Percentiles rank a stretch among this genome's conserved stretches.
phyloP scores from a whole-genome alignment of 2,329 filamentous ascomycete species.

The Trichoderma polysporum region DNA sequence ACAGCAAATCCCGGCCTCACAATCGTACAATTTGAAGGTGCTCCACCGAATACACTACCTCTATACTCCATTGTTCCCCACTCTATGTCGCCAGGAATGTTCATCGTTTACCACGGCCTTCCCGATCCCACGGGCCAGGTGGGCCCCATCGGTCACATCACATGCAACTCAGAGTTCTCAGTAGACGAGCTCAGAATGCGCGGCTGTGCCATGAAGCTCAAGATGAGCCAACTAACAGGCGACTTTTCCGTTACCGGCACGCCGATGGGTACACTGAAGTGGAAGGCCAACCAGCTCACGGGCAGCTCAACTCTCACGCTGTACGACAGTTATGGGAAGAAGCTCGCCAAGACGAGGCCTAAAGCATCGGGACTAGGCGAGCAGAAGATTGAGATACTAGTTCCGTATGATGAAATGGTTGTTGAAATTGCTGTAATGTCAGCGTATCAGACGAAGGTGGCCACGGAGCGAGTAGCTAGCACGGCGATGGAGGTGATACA shows the following conservation, averaged over 20 bases:
- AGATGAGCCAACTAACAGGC: not conserved
- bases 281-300: not conserved
- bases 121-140: not conserved
- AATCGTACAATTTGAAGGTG: not conserved
- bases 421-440: slow-evolving; percentile 2
- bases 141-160: not conserved
- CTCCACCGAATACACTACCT: not conserved
- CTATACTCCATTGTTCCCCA: slow-evolving; percentile 2
- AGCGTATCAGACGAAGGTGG: not conserved
- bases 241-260: not conserved
- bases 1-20: not conserved
- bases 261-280: slow-evolving; percentile 1
- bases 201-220: not conserved
- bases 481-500: not conserved
- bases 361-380: not conserved
- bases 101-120: not conserved
- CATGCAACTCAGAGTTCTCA: not conserved
- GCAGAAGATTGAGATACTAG: slow-evolving; percentile 1
- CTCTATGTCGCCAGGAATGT: not conserved
- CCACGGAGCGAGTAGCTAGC: not conserved
- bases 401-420: not conserved
- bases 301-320: not conserved
- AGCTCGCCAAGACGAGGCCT: not conserved
- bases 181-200: not conserved
- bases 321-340: not conserved